These are phyloP conservation scores for Daldinia vernicosa DNA, from an alignment of 495 filamentous ascomycete species.

Conservation along the genomic window DNA sequence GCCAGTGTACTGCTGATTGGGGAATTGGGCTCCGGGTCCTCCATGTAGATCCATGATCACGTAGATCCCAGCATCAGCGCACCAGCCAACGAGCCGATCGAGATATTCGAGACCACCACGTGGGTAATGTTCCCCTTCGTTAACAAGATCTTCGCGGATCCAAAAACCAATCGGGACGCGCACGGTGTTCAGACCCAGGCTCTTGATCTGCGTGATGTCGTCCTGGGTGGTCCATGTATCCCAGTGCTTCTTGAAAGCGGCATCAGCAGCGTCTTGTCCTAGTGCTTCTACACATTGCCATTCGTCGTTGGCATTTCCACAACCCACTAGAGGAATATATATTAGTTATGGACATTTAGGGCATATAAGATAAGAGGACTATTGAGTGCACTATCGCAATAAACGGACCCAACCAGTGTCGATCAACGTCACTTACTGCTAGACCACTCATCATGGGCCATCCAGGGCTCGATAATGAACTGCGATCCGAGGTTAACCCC, in stretches of 20 bases:
- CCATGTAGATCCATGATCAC: constrained; percentile 72
- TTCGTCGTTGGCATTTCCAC: constrained; percentile 59
- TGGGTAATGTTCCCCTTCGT: constrained; percentile 61
- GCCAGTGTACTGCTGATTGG: constrained; percentile 63
- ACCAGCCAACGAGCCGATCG: constrained; percentile 64
- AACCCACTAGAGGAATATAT: constrained; percentile 55
- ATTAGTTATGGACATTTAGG: not conserved
- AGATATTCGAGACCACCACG: constrained; percentile 64
- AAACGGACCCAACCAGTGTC: not conserved
- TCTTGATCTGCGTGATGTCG: constrained; percentile 63
- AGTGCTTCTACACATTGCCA: constrained; percentile 65
- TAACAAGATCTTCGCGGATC: constrained; percentile 66
- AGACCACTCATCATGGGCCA: constrained; percentile 59
- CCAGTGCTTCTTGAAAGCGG: constrained; percentile 67
- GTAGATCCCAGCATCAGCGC: constrained; percentile 64
- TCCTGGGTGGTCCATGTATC: constrained; percentile 63
- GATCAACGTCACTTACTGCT: constrained; percentile 26
- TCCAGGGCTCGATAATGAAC: constrained; percentile 70
- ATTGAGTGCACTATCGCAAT: not conserved
- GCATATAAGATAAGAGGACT: not conserved
- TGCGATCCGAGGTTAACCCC: constrained; percentile 69
- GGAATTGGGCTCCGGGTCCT: constrained; percentile 66
- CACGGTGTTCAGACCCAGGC: constrained; percentile 65
- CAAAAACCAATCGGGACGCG: constrained; percentile 72
- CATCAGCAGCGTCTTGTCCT: constrained; percentile 63